Percentiles rank a stretch among this genome's conserved stretches.
Conservation (phyloP, 106 monocot genomes). For the Dioscorea alata region DNA sequence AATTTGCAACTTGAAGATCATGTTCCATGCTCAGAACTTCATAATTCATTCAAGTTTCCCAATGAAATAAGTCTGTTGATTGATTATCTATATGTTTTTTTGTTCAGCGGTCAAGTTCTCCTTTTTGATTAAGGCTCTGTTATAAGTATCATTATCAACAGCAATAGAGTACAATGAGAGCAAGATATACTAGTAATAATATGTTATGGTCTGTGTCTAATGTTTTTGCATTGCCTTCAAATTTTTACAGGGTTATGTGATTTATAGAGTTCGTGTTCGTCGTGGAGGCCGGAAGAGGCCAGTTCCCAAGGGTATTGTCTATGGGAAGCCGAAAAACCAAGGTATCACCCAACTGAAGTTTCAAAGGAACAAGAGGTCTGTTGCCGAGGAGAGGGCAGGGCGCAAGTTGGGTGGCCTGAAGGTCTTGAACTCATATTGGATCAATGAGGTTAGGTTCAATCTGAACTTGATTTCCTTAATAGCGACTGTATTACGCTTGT, state of each 20-base stretch:
- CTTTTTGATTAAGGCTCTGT: too few species aligned
- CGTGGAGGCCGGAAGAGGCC: slow-evolving; percentile 72
- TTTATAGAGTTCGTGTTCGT: slow-evolving; percentile 40
- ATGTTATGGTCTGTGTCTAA: neutral
- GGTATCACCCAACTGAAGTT: slow-evolving; percentile 73
- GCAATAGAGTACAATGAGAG: too few species aligned
- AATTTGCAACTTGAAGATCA: too few species aligned
- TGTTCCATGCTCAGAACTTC: too few species aligned
- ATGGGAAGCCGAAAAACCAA: slow-evolving; percentile 63
- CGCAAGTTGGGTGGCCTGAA: slow-evolving; percentile 54
- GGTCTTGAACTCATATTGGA: slow-evolving; percentile 73
- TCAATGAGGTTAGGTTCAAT: slow-evolving; percentile 37
- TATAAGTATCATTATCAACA: too few species aligned
- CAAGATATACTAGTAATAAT: too few species aligned
- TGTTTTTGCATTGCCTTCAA: neutral
- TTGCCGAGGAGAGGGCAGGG: slow-evolving; percentile 75
- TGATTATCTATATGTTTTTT: too few species aligned
- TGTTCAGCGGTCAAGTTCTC: too few species aligned
- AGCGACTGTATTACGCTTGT: too few species aligned
- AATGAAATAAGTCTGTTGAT: too few species aligned
- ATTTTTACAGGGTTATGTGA: slow-evolving; percentile 22
- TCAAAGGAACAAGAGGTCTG: slow-evolving; percentile 62
- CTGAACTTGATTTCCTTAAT: too few species aligned
- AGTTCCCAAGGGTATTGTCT: slow-evolving; percentile 70
- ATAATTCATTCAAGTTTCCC: too few species aligned